Evolutionary conservation across 495 filamentous ascomycete genomes (phyloP).

Genomic region (Hypoxylon crocopeplum): DNA sequence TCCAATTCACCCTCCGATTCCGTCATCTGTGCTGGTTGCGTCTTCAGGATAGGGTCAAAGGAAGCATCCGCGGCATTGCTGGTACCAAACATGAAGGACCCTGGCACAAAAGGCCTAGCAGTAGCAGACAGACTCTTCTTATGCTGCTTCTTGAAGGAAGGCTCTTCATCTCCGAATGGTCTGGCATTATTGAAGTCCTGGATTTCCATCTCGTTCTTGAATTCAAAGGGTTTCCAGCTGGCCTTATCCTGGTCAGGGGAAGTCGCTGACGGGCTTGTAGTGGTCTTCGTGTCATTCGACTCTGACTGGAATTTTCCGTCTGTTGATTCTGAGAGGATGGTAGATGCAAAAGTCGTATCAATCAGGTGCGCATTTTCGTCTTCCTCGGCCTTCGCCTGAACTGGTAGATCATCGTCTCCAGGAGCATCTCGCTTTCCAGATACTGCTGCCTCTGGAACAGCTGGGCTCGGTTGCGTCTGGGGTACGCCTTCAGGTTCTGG

Average conservation of each 20-base stretch:
- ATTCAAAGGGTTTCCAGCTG: slow-evolving; percentile 54
- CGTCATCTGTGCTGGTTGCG: slow-evolving; percentile 38
- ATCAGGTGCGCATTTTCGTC: slow-evolving; percentile 49
- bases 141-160: slow-evolving; percentile 50
- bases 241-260: slow-evolving; percentile 48
- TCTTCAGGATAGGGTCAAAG: slow-evolving; percentile 32
- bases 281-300: slow-evolving; percentile 56
- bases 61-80: slow-evolving; percentile 14
- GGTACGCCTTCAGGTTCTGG: slow-evolving; percentile 58
- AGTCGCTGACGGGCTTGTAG: slow-evolving; percentile 52
- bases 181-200: slow-evolving; percentile 50
- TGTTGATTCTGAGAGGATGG: slow-evolving; percentile 52
- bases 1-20: slow-evolving; percentile 52
- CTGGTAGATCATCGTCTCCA: slow-evolving; percentile 20
- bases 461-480: slow-evolving; percentile 43
- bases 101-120: slow-evolving; percentile 71
- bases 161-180: slow-evolving; percentile 46
- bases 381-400: slow-evolving; percentile 51
- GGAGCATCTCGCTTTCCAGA: slow-evolving; percentile 42
- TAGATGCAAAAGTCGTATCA: slow-evolving; percentile 54
- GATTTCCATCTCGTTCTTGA: slow-evolving; percentile 46
- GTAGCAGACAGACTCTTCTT: slow-evolving; percentile 70
- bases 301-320: slow-evolving; percentile 55
- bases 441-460: slow-evolving; percentile 24
- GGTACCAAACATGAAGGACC: slow-evolving; percentile 50